Evolutionary conservation across 1,139 yeast species (phyloP), one percentile per base, ranked within the genome.

Genomic region (Geotrichum carabidarum): DNA sequence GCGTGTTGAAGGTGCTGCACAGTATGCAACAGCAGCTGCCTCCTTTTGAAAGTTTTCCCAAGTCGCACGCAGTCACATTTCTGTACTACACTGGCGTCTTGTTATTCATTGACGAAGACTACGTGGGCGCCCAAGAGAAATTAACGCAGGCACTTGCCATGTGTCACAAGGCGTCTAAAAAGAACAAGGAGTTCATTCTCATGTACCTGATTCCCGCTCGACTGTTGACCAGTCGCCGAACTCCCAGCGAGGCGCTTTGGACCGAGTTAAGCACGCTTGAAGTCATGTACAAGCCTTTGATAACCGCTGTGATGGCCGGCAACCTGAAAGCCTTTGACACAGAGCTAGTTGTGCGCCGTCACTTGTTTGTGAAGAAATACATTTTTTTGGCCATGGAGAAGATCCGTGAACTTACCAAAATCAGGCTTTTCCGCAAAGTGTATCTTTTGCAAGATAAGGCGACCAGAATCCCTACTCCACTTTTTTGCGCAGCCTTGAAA

Each of bases 1-100:
- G 87, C 51, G 76, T 87, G 55, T 82, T 88, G 57, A 83, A 84
- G 66, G 96, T 91, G 1, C 72, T 90, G 47, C 77, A 74, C 37
- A 80, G 82, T 4, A 79, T 84, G 57, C 67, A 77, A 17, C 71
- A 71, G 15, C 81, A 79, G 42, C 72, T 86, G 59, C 83, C 87
- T 17, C 69, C 75, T 3, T 63, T 79, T 1, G 63, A 71, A 3
- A 56, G 62, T n/a, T 57, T 78, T 31, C 77, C 80, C 32, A 78
- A 77, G 60, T 71, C 80, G 7, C 83, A 84, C 54, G 76, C 81
- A 8, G 78, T 81, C 8, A 78, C 82, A 1, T 87, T 80, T 65
- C 71, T 81, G 50, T 89, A 84, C 69, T 86, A 83, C 68, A 75
- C 81, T 62, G 86, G 91, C 0, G 73, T 84, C 15, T 71, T 86